These are phyloP conservation scores for Rhizophagus clarus DNA, from an alignment of 192 early-diverging fungal genomes.

Conservation along the genomic window DNA sequence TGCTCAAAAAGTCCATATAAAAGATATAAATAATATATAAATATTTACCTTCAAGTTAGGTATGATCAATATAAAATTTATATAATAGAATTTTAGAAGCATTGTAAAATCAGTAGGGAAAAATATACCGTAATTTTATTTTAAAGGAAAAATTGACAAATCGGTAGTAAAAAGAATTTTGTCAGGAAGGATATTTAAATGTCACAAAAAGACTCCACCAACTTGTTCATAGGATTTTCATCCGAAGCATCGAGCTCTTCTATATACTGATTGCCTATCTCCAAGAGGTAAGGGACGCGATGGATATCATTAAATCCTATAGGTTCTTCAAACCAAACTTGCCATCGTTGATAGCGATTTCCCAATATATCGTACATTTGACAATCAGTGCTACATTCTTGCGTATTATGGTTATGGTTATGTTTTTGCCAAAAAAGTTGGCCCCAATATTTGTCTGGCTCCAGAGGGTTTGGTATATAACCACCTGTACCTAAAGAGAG, in stretches of 20 bases:
- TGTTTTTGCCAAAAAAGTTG: neutral
- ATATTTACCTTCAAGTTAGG: no score
- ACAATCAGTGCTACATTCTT: neutral
- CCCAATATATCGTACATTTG: neutral
- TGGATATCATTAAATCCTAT: neutral
- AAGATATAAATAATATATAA: no score
- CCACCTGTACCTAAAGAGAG: neutral
- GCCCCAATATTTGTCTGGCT: neutral
- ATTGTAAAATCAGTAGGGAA: no score
- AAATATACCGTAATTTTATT: no score
- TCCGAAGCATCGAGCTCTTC: constrained; percentile 17
- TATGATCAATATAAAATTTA: no score
- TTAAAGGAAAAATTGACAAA: neutral
- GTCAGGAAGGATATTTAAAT: no score
- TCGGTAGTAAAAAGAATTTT: no score
- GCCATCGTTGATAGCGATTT: constrained; percentile 9
- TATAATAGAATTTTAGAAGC: no score
- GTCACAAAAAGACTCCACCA: neutral
- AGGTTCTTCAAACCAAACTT: neutral
- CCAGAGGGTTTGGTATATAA: neutral
- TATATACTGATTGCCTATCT: constrained; percentile 2
- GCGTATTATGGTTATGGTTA: neutral
- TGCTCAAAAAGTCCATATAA: no score
- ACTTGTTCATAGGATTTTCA: neutral
- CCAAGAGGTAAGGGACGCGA: neutral